A percentile compares a stretch with the other conserved stretches of the same genome.
phyloP scores from a whole-genome alignment of 148 eudicot species.

The Cornus kousa region DNA sequence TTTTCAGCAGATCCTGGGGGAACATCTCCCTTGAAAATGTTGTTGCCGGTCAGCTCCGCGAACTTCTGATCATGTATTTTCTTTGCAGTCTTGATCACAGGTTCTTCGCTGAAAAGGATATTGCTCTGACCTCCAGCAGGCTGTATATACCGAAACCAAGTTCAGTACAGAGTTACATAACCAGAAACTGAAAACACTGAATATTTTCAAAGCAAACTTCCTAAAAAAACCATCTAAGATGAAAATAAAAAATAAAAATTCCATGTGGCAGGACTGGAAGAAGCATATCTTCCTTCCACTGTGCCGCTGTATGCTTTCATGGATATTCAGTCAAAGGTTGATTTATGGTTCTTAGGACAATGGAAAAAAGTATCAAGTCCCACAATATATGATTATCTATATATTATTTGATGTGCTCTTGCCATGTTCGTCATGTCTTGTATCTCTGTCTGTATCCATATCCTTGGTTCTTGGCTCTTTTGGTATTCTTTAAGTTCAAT shows the following conservation, averaged over 20 bases:
- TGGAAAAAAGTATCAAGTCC: background rate
- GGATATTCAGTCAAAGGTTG: background rate
- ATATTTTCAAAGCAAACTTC: too few species aligned
- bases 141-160: constrained; percentile 28
- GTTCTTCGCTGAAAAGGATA: constrained; percentile 76
- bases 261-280: background rate
- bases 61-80: constrained; percentile 86
- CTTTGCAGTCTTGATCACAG: constrained; percentile 56
- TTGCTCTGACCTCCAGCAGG: constrained; percentile 94
- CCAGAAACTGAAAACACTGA: background rate
- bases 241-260: too few species aligned
- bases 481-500: too few species aligned
- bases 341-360: background rate
- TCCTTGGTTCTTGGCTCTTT: too few species aligned
- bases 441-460: too few species aligned
- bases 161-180: background rate
- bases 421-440: too few species aligned
- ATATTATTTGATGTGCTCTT: too few species aligned
- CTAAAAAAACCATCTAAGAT: too few species aligned
- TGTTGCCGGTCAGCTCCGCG: constrained; percentile 83
- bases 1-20: constrained; percentile 79
- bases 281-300: background rate
- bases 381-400: too few species aligned
- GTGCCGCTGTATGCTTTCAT: background rate
- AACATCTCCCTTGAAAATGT: constrained; percentile 84